A percentile compares a stretch with the other conserved stretches of the same genome.
Conservation (phyloP, 306 rosid genomes). For the Benincasa hispida region DNA sequence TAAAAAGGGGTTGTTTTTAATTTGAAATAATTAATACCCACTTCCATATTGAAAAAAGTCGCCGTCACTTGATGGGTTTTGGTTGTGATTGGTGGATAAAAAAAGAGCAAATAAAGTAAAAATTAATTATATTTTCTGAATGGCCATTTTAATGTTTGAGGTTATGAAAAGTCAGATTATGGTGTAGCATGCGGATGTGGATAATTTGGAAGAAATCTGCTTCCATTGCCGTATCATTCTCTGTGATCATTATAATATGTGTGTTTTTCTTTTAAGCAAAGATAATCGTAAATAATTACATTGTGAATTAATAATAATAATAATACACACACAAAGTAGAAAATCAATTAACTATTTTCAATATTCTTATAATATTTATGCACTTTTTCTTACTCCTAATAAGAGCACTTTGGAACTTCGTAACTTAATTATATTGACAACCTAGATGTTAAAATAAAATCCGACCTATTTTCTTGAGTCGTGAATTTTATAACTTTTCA, state of each 20-base stretch:
- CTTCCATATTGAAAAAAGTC: not conserved
- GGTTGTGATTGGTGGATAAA: not conserved
- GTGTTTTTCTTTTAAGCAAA: not conserved
- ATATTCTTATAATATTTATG: not conserved
- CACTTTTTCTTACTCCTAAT: not conserved
- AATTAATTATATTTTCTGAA: not conserved
- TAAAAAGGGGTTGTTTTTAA: not conserved
- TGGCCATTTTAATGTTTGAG: not conserved
- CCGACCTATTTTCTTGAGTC: no score
- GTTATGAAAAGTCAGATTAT: not conserved
- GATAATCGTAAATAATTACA: not conserved
- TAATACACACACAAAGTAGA: not conserved
- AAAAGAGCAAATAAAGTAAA: not conserved
- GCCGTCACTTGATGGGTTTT: not conserved
- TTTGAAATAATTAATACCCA: not conserved
- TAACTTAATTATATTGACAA: no score
- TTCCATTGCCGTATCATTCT: not conserved
- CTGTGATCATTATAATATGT: not conserved
- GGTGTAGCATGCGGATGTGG: not conserved
- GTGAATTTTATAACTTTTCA: no score
- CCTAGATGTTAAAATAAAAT: no score
- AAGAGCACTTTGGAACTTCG: no score
- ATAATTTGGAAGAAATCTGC: not conserved
- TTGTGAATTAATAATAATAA: not conserved
- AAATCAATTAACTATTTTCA: not conserved